phyloP scores from a whole-genome alignment of 1,284 basidiomycete species.

The Ustilago hordei region DNA sequence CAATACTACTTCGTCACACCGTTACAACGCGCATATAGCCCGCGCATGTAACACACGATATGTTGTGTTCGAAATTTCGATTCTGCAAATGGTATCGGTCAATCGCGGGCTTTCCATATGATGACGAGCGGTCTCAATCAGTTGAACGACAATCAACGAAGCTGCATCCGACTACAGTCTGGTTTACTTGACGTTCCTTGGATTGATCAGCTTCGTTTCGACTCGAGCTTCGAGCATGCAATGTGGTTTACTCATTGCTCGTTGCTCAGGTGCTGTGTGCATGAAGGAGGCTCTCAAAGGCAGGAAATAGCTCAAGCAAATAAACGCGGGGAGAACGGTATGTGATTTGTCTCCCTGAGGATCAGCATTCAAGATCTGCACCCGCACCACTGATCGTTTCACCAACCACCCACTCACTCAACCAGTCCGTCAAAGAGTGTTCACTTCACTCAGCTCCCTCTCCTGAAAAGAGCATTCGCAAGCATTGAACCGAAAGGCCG shows the following conservation, averaged over 20 bases:
- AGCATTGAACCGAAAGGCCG: no score
- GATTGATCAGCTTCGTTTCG: neutral
- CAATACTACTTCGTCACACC: no score
- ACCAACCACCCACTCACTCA: no score
- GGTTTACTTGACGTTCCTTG: neutral
- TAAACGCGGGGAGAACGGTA: constrained; percentile 17
- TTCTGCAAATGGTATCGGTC: constrained; percentile 1
- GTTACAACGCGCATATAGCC: no score
- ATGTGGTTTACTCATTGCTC: neutral
- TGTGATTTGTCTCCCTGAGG: constrained; percentile 21
- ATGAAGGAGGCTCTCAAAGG: neutral
- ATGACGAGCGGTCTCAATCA: neutral
- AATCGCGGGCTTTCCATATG: neutral
- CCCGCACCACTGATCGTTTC: no score
- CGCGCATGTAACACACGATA: neutral
- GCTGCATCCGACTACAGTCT: neutral
- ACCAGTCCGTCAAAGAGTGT: no score
- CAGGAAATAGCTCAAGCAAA: constrained; percentile 11
- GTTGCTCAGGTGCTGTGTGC: neutral
- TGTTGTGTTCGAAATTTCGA: constrained; percentile 6
- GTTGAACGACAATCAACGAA: neutral
- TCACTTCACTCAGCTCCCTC: no score
- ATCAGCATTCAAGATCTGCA: neutral
- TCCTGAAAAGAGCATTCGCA: no score
- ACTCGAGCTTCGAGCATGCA: neutral